Base-by-base conservation (phyloP, 2,329 filamentous ascomycete species). In the Westerdykella aurantiaca region DNA sequence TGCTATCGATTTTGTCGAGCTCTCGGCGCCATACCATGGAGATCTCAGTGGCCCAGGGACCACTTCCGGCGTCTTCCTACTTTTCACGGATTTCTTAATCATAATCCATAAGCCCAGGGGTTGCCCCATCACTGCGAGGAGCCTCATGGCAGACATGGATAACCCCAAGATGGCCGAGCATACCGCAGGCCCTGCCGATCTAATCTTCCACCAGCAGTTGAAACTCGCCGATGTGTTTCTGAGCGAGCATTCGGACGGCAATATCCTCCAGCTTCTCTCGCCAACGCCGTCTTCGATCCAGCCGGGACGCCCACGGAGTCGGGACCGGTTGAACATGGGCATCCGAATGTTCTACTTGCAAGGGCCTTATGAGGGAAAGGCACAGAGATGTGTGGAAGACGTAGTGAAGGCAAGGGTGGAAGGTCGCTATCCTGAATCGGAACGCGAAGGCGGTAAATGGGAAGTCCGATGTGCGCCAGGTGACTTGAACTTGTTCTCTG, bases 371-470 rank as follows among this genome's bases (percentile, higher is more conserved):
- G 86, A 95, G 60, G 83, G 82, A 21, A 90, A 83, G 63, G 87
- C 85, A 1, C 72, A 75, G 14, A 86, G 84, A 48, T 83, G 88
- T 68, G 81, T 82, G 22, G 91, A 97, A 67, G 93, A 97, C 51
- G 76, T 96, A 11, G 81, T 83, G 38, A 94, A 91, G 69, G 89
- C 90, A 7, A 82, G 84, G 51, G 81, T 96, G 12, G 91, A 96
- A 67, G 85, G 83, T 5, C 80, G 90, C 10, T 95, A 94, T 58
- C 72, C 86, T 0, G 89, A 95, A 62, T 66, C 73, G n/a, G 88
- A 95, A 69, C 81, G 90, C 46, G 88, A 95, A 64, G 80, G 84
- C 46, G 77, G 82, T 13, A 81, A 79, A 55, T 96, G 88, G 89
- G 86, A 86, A 25, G 77, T 94, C 25, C 80, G 88, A 31, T 85